Percentiles rank a stretch among this genome's conserved stretches.
Conservation (phyloP, 2,329 filamentous ascomycete species). For the Monosporascus sp. region DNA sequence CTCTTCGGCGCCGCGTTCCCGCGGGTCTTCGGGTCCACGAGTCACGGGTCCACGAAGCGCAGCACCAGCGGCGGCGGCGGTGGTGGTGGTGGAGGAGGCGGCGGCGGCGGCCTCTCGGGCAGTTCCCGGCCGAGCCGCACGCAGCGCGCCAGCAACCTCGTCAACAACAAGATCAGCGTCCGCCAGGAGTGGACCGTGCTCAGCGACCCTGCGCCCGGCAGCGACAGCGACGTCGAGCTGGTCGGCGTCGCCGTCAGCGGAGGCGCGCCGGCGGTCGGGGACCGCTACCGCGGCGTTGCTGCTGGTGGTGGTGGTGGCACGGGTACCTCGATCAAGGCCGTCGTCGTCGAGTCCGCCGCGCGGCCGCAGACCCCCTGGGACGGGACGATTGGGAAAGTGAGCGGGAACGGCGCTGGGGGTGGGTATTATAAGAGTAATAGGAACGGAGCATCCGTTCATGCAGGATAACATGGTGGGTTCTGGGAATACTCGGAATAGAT, state of each 20-base stretch:
- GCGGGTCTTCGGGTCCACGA: slow-evolving; percentile 6
- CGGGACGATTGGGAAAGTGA: background rate
- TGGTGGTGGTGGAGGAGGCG: background rate
- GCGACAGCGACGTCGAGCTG: background rate
- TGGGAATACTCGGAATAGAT: too few relatives aligned
- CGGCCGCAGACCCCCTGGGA: background rate
- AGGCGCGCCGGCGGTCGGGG: background rate
- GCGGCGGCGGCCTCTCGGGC: background rate
- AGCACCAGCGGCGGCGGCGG: background rate
- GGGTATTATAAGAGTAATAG: background rate
- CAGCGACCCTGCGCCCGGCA: background rate
- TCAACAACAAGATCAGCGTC: slow-evolving; percentile 7
- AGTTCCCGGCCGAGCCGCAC: background rate
- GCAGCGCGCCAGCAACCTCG: background rate
- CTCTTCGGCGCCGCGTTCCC: slow-evolving; percentile 9
- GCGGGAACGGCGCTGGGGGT: background rate
- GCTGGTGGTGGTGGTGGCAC: background rate
- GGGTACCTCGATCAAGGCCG: background rate
- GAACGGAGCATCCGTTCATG: background rate
- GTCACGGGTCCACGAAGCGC: background rate
- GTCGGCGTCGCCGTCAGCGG: background rate
- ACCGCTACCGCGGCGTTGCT: background rate
- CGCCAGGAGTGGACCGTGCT: slow-evolving; percentile 12
- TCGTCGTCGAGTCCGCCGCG: background rate
- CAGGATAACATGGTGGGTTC: too few relatives aligned